Conservation (phyloP, 768 basidiomycete genomes). For the Kondoa subrosea region DNA sequence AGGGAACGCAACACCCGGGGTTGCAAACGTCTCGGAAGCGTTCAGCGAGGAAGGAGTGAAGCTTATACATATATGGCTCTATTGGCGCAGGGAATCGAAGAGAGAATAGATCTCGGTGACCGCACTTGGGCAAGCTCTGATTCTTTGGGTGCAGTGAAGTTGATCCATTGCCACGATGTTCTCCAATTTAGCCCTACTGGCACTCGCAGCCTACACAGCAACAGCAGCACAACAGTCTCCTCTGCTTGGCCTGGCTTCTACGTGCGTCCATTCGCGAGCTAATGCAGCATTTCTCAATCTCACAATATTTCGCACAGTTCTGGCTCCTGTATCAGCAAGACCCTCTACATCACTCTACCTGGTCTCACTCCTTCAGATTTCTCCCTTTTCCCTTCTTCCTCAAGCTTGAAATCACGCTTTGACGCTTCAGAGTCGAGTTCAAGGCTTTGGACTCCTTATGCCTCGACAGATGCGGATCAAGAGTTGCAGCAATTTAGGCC, state of each 20-base stretch:
- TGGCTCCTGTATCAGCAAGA: background rate
- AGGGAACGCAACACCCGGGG: too few relatives aligned
- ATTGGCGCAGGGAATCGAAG: too few relatives aligned
- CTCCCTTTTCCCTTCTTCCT: background rate
- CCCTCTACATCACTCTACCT: background rate
- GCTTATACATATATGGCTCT: too few relatives aligned
- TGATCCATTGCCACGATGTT: background rate
- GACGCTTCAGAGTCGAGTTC: background rate
- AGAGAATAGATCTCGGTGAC: too few relatives aligned
- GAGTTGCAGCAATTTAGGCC: background rate
- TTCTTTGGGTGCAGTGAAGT: too few relatives aligned
- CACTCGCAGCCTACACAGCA: background rate
- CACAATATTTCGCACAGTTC: background rate
- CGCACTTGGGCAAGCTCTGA: too few relatives aligned
- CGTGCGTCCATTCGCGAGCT: background rate
- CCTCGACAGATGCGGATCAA: background rate
- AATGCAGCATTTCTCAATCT: background rate
- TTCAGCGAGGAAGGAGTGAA: too few relatives aligned
- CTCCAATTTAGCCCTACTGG: background rate
- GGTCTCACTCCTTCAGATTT: background rate
- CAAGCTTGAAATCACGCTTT: background rate
- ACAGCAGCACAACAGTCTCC: background rate
- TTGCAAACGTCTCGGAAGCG: too few relatives aligned
- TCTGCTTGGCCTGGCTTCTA: background rate
- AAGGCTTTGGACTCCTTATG: background rate